Percentiles rank a stretch among this genome's conserved stretches.
phyloP scores from a whole-genome alignment of 1,139 yeast genomes.

The Geotrichum siamense region DNA sequence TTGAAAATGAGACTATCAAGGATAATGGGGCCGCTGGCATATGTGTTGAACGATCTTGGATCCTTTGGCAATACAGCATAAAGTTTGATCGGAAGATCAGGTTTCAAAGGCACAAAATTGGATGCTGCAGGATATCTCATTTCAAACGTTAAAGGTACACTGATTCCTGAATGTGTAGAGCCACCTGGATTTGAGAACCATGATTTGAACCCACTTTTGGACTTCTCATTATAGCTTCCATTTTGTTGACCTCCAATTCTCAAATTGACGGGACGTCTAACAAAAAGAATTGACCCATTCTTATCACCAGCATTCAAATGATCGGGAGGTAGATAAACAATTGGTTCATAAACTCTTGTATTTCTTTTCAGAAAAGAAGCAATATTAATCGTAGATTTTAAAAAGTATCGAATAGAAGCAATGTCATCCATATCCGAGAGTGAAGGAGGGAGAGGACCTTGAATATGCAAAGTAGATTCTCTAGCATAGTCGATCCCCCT shows the following conservation, averaged over 20 bases:
- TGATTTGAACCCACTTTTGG: conserved; percentile 5
- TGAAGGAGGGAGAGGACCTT: conserved; percentile 50
- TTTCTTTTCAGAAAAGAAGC: conserved; percentile 45
- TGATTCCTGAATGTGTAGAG: not conserved
- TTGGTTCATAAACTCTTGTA: conserved; percentile 43
- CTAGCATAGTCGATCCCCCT: conserved; percentile 28
- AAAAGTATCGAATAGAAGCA: conserved; percentile 45
- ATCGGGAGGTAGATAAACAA: conserved; percentile 45
- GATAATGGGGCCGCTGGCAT: conserved; percentile 17
- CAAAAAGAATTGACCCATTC: conserved; percentile 25
- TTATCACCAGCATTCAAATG: conserved; percentile 37
- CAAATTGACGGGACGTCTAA: conserved; percentile 24
- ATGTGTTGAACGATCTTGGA: conserved; percentile 18
- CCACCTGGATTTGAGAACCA: conserved; percentile 7
- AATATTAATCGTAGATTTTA: conserved; percentile 51
- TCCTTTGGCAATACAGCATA: conserved; percentile 22
- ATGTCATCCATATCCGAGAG: conserved; percentile 42
- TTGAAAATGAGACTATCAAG: conserved; percentile 24
- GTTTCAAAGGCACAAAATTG: conserved; percentile 24
- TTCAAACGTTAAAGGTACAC: conserved; percentile 24
- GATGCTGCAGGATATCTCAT: conserved; percentile 26
- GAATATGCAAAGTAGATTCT: conserved; percentile 36
- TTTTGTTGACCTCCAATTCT: not conserved
- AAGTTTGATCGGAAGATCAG: conserved; percentile 25
- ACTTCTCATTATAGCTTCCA: conserved; percentile 13